These are phyloP conservation scores for Suillus placidus DNA, from an alignment of 768 basidiomycete species.

Conservation along the genomic window DNA sequence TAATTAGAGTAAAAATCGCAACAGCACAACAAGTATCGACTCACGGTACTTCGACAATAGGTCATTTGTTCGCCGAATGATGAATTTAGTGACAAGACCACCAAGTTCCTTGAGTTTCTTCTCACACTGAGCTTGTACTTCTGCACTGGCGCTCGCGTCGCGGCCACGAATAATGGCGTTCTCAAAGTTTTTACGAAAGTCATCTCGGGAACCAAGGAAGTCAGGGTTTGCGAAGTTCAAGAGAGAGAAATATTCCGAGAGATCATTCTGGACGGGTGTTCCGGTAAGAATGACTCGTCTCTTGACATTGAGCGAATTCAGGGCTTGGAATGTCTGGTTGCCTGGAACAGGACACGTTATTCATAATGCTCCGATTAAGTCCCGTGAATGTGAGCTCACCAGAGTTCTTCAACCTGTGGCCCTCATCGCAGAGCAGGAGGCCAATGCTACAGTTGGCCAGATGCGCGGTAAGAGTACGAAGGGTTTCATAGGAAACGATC, in stretches of 20 bases:
- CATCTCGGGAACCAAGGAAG: conserved; percentile 83
- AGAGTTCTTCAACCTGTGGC: conserved; percentile 95
- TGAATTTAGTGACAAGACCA: conserved; percentile 86
- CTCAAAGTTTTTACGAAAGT: conserved; percentile 96
- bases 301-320: conserved; percentile 81
- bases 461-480: conserved; percentile 77
- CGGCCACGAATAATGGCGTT: conserved; percentile 88
- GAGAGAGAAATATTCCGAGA: conserved; percentile 92
- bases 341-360: conserved; percentile 47
- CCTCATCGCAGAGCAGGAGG: conserved; percentile 94
- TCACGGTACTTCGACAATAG: conserved; percentile 90
- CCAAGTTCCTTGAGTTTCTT: conserved; percentile 91
- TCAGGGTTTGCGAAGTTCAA: conserved; percentile 93
- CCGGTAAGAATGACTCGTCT: conserved; percentile 93
- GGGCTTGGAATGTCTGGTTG: conserved; percentile 82
- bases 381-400: conserved; percentile 46
- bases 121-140: conserved; percentile 78
- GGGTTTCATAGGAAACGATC: conserved; percentile 98
- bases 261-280: conserved; percentile 93
- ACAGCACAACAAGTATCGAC: conserved; percentile 34
- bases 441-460: conserved; percentile 84
- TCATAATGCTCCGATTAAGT: conserved; percentile 5
- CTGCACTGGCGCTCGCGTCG: conserved; percentile 82
- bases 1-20: conserved; percentile 13
- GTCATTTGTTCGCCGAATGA: conserved; percentile 93